phyloP scores from a whole-genome alignment of 352 stramenopile genomes.

The Pythium folliculosum region DNA sequence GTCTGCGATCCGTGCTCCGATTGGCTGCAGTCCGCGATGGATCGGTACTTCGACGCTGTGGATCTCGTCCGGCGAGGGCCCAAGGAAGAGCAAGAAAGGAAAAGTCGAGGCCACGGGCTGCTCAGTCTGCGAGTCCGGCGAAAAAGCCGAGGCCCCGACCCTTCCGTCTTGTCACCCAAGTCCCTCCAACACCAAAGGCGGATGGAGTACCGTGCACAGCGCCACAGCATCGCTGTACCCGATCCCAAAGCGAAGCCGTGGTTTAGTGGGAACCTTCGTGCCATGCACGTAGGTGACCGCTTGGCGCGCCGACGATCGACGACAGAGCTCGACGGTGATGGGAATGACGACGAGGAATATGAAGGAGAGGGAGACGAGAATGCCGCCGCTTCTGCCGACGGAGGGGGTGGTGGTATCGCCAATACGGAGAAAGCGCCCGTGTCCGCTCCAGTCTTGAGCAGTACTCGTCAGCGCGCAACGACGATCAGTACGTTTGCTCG shows the following conservation, averaged over 20 bases:
- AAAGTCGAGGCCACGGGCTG: conserved; percentile 10
- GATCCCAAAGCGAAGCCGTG: conserved; percentile 38
- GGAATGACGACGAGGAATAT: not conserved
- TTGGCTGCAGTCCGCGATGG: conserved; percentile 74
- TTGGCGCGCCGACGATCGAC: conserved; percentile 55
- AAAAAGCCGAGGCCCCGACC: conserved; percentile 4
- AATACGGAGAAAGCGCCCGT: not conserved
- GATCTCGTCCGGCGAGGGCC: conserved; percentile 28
- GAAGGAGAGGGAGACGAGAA: not conserved
- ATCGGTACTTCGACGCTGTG: conserved; percentile 67
- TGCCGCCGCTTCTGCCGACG: not conserved
- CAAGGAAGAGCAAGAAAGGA: not conserved
- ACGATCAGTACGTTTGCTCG: not conserved
- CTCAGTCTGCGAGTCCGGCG: conserved; percentile 1
- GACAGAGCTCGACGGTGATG: conserved; percentile 24
- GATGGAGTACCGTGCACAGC: conserved; percentile 26
- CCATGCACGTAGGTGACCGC: conserved; percentile 70
- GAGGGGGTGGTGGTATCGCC: not conserved
- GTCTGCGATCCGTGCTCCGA: conserved; percentile 57
- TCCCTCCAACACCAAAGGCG: conserved; percentile 9
- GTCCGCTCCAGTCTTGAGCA: not conserved
- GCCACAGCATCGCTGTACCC: conserved; percentile 26
- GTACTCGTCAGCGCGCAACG: not conserved
- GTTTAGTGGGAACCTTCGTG: conserved; percentile 71
- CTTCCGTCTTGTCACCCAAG: conserved; percentile 1